Conservation (phyloP, 2,329 filamentous ascomycete genomes). For the Pezizomycotina sp. region DNA sequence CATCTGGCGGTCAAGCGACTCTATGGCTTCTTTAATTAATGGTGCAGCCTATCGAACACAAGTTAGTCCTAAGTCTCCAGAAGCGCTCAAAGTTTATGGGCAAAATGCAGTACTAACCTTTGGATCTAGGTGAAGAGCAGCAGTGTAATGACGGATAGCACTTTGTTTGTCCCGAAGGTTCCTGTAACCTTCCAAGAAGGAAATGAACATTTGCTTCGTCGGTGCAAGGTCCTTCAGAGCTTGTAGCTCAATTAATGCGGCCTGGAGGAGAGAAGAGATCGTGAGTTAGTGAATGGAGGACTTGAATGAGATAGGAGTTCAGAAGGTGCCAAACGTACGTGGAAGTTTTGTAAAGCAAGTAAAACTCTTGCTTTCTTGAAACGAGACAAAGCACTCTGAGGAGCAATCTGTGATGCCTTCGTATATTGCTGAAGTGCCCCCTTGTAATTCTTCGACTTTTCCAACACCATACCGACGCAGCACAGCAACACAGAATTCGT, state of each 20-base stretch:
- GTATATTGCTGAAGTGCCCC: constrained; percentile 67
- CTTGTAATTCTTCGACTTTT: constrained; percentile 69
- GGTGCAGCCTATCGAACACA: constrained; percentile 53
- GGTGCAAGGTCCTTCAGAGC: constrained; percentile 82
- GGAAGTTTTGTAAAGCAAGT: constrained; percentile 50
- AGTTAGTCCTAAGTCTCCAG: constrained; percentile 14
- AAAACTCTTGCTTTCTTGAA: constrained; percentile 87
- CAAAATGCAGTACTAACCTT: constrained; percentile 46
- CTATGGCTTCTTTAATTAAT: constrained; percentile 92
- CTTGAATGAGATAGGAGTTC: not conserved
- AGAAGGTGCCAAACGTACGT: constrained; percentile 13
- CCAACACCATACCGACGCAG: constrained; percentile 76
- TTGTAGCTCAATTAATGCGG: constrained; percentile 66
- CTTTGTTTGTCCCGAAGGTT: constrained; percentile 53
- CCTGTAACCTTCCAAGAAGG: constrained; percentile 68
- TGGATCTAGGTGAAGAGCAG: constrained; percentile 84
- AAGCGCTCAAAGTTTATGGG: not conserved
- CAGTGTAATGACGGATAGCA: constrained; percentile 88
- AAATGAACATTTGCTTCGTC: constrained; percentile 96
- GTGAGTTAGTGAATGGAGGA: not conserved
- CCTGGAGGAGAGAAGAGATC: constrained; percentile 35
- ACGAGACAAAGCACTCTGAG: constrained; percentile 62
- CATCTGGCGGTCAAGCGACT: constrained; percentile 71
- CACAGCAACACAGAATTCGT: constrained; percentile 85
- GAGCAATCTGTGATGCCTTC: constrained; percentile 66